Percentiles rank a stretch among this genome's conserved stretches.
These are phyloP conservation scores for Quercus lobata DNA, from an alignment of 331 rosid species.

Conservation along the genomic window DNA sequence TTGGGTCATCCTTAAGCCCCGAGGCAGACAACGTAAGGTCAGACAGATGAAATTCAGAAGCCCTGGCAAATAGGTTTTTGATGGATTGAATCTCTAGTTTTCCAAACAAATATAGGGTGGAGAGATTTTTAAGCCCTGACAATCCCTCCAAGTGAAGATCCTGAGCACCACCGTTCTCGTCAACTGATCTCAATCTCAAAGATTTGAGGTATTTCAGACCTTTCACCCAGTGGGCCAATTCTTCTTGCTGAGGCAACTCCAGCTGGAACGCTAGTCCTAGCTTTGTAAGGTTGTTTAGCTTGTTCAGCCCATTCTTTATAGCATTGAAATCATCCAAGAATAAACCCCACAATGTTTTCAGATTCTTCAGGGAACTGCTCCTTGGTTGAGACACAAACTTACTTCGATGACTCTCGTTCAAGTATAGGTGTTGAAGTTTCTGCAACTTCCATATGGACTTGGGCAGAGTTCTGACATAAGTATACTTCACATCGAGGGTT, in stretches of 20 bases:
- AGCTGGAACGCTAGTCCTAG: constrained; percentile 28
- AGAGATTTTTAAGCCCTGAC: constrained; percentile 15
- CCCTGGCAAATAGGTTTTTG: neutral
- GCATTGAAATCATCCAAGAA: constrained; percentile 24
- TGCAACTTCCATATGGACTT: no score
- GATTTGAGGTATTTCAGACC: constrained; percentile 16
- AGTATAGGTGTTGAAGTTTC: no score
- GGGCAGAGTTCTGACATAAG: no score
- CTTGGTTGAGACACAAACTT: neutral
- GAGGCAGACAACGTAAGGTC: constrained; percentile 40
- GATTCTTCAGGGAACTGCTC: neutral
- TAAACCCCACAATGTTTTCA: constrained; percentile 28
- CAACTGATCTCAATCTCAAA: constrained; percentile 20
- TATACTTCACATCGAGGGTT: no score
- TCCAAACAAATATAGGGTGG: constrained; percentile 29
- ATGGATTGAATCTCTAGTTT: neutral
- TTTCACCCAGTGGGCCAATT: neutral
- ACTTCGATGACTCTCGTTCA: no score
- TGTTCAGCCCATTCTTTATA: constrained; percentile 16
- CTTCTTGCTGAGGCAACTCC: neutral
- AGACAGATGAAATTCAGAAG: neutral
- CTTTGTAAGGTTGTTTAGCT: constrained; percentile 21
- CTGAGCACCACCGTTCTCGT: constrained; percentile 3
- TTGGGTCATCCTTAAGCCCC: constrained; percentile 13
- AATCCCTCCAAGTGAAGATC: neutral